Evolutionary conservation across 2,329 filamentous ascomycete genomes (phyloP).

Genomic region (Calonectria pauciramosa): DNA sequence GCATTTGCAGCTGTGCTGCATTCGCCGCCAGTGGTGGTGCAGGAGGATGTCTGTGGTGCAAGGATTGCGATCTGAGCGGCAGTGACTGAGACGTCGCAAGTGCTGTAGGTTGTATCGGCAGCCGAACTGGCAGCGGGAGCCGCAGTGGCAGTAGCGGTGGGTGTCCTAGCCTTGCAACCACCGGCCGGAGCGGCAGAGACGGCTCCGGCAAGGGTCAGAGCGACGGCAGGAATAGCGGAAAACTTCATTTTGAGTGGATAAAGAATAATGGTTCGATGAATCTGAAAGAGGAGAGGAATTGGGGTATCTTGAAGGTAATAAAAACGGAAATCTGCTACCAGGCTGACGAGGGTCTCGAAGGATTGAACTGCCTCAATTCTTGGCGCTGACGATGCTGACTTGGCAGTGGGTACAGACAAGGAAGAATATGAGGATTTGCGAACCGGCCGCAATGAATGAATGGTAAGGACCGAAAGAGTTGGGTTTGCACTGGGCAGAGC

Average conservation of each 20-base stretch:
- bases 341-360: background rate
- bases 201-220: constrained; percentile 33
- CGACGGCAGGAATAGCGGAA: constrained; percentile 35
- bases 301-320: constrained; percentile 8
- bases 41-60: background rate
- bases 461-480: constrained; percentile 2
- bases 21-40: constrained; percentile 57
- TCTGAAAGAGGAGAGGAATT: background rate
- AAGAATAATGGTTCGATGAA: background rate
- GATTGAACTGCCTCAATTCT: constrained; percentile 11
- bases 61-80: background rate
- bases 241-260: constrained; percentile 40
- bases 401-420: background rate
- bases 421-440: constrained; percentile 13
- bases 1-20: constrained; percentile 77
- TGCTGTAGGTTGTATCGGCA: background rate
- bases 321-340: background rate
- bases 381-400: constrained; percentile 11
- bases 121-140: background rate
- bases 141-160: background rate
- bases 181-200: constrained; percentile 30
- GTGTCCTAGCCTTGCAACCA: background rate
- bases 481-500: constrained; percentile 17
- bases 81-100: background rate
- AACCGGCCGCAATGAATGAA: constrained; percentile 12